phyloP scores from a whole-genome alignment of 495 filamentous ascomycete species.

The Daldinia vernicosa region DNA sequence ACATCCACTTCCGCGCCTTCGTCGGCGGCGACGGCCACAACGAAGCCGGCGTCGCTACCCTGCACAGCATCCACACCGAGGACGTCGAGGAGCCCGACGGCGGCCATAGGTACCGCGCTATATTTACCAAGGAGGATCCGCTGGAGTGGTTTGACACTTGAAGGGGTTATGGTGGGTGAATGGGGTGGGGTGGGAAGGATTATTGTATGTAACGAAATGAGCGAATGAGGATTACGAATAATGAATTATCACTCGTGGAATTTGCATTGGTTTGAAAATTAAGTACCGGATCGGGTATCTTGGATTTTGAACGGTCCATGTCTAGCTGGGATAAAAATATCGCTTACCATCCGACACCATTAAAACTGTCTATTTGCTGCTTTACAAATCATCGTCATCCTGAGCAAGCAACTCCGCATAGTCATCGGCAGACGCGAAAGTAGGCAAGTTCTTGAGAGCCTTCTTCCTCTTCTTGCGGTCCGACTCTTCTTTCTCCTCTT shows the following conservation, averaged over 20 bases:
- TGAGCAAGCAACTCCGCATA: constrained; percentile 86
- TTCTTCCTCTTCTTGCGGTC: constrained; percentile 71
- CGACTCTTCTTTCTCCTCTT: constrained; percentile 47
- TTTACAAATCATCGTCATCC: constrained; percentile 42
- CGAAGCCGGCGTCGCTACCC: constrained; percentile 53
- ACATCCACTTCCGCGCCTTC: constrained; percentile 63
- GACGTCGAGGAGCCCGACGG: constrained; percentile 57
- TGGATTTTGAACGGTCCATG: constrained; percentile 20
- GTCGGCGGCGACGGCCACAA: constrained; percentile 55
- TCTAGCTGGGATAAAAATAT: constrained; percentile 1
- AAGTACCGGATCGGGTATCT: constrained; percentile 34
- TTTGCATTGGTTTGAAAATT: background rate
- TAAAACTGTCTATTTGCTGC: background rate
- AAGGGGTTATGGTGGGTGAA: background rate
- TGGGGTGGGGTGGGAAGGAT: background rate
- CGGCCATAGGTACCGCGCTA: constrained; percentile 58
- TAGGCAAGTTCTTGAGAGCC: constrained; percentile 88
- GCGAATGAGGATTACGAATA: constrained; percentile 3
- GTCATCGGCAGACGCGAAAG: constrained; percentile 91
- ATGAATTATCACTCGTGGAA: constrained; percentile 4
- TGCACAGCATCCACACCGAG: constrained; percentile 65
- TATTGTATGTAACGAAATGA: background rate
- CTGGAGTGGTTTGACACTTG: constrained; percentile 68
- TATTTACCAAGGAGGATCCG: constrained; percentile 60
- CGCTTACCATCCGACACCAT: background rate